Base-by-base conservation (phyloP, 441 rosid genomes). In the Croton laevigatus region DNA sequence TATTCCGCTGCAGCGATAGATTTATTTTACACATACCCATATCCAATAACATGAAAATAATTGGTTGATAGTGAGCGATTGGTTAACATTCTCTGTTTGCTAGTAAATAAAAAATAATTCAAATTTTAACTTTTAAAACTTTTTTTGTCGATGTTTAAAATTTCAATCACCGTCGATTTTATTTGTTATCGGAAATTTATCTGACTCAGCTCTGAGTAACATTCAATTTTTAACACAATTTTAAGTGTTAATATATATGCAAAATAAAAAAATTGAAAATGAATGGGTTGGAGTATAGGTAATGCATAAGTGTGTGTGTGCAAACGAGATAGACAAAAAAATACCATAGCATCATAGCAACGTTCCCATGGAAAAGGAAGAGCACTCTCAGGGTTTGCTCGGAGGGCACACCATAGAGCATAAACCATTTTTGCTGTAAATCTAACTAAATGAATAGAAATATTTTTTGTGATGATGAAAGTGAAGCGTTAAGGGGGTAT, bases 281-380 rank as follows among this genome's bases (percentile, higher is more conserved):
- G 3, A 48, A 12, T 12, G 13, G 3, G 16, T 12, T 12, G 1
- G 16, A 14, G 0, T 2, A 14, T n/a, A 51, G 17, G 12, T 46
- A 4, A 8, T 51, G 57, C 27, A n/a, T 52, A 23, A 6, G 42
- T 40, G 44, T 9, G 10, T 40, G 44, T 40, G 10, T 8, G 8
- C 10, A 6, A 6, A 9, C 8, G 1, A 55, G 60, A 57, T 37
- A 27, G 4, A 20, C 12, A 65, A 44, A 34, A 5, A 36, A 5
- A 57, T 40, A 72, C 80, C 73, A 14, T 20, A 49, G 72, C 6
- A 68, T 76, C 73, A 44, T 23, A 68, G 62, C 36, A 12, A 14
- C 80, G 80, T 44, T 72, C 73, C 76, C 80, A 72, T 27, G 80
- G 80, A 2, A 3, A 46, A 32, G 80, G 80, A 13, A 76, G 20